phyloP scores from a whole-genome alignment of 2,329 filamentous ascomycete species.

The Diaporthe sp. region DNA sequence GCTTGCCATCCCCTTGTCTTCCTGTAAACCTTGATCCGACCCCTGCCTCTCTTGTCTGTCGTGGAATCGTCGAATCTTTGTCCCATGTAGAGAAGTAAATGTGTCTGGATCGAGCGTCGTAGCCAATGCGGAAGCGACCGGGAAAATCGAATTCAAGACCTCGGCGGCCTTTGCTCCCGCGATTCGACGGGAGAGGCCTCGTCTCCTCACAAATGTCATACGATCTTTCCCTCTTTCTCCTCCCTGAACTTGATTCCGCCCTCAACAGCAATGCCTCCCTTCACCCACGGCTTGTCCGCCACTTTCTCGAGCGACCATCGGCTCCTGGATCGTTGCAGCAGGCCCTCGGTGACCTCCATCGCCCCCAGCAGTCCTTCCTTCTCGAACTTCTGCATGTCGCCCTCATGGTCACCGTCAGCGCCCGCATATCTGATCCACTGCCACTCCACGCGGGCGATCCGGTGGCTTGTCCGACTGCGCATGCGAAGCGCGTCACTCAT shows the following conservation, averaged over 20 bases:
- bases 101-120: constrained; percentile 3
- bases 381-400: constrained; percentile 71
- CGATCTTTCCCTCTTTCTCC: constrained; percentile 69
- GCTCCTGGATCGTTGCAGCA: constrained; percentile 85
- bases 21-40: neutral
- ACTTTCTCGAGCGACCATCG: constrained; percentile 84
- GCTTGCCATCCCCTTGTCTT: constrained; percentile 9
- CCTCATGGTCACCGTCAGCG: constrained; percentile 88
- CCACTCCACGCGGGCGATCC: constrained; percentile 97
- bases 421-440: constrained; percentile 90
- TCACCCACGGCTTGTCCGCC: constrained; percentile 81
- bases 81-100: constrained; percentile 19
- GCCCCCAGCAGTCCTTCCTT: constrained; percentile 79
- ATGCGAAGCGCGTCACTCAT: constrained; percentile 82
- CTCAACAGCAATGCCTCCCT: constrained; percentile 78
- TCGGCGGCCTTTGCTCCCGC: neutral
- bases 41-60: constrained; percentile 7
- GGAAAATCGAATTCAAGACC: neutral
- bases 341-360: constrained; percentile 83
- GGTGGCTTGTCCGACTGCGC: constrained; percentile 87
- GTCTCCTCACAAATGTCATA: constrained; percentile 46
- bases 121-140: constrained; percentile 26
- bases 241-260: constrained; percentile 72
- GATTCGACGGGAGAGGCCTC: neutral
- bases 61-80: constrained; percentile 31